Evolutionary conservation across 2,329 filamentous ascomycete genomes (phyloP).

Genomic region (Epichloe sp.): DNA sequence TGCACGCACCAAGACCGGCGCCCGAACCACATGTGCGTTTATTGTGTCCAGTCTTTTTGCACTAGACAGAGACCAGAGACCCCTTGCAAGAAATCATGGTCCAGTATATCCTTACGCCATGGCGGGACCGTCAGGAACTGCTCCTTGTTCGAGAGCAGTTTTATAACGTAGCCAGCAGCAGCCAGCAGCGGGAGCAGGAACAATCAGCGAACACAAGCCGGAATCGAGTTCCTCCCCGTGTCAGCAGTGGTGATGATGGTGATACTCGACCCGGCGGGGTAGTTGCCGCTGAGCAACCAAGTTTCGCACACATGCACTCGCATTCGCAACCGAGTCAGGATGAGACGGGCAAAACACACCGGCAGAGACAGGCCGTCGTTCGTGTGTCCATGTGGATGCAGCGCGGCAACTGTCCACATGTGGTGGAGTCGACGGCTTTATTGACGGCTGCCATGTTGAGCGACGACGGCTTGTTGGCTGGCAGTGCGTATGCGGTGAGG

Average conservation of each 20-base stretch:
- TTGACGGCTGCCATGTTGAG: conserved; percentile 56
- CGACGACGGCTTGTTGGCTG: conserved; percentile 40
- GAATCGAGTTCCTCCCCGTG: neutral
- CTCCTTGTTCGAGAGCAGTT: conserved; percentile 51
- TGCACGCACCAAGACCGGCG: too few relatives aligned
- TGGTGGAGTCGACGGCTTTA: conserved; percentile 66
- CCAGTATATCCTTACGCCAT: conserved; percentile 61
- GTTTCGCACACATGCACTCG: neutral
- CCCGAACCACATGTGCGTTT: too few relatives aligned
- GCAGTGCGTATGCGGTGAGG: conserved; percentile 41
- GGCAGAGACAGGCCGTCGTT: conserved; percentile 37
- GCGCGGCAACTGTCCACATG: conserved; percentile 61
- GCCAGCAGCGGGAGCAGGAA: conserved; percentile 5
- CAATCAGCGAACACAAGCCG: neutral
- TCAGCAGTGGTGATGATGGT: neutral
- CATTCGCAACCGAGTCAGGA: neutral
- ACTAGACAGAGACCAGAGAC: neutral
- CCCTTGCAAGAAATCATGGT: conserved; percentile 34
- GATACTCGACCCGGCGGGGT: neutral
- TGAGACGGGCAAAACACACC: conserved; percentile 7
- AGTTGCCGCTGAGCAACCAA: neutral
- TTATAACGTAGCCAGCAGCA: conserved; percentile 27
- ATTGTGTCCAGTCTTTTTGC: neutral
- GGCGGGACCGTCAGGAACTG: conserved; percentile 54
- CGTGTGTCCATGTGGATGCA: conserved; percentile 57